Evolutionary conservation across 768 basidiomycete species (phyloP).

Genomic region (Suillus subluteus): DNA sequence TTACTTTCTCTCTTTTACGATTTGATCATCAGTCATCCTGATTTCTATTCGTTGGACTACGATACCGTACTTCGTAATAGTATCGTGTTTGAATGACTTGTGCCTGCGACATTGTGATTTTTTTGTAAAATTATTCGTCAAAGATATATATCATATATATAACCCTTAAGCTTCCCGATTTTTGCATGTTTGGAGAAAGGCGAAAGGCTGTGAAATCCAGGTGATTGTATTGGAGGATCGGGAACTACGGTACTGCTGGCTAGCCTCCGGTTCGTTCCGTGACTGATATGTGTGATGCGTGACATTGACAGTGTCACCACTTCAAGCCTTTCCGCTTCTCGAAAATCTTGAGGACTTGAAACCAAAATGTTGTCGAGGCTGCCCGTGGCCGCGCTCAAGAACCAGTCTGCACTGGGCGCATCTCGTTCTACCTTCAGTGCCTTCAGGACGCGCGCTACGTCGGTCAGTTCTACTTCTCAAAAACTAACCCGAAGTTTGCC

Average conservation of each 20-base stretch:
- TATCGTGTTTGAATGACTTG: conserved; percentile 5
- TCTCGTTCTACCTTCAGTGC: conserved; percentile 47
- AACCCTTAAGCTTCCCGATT: not conserved
- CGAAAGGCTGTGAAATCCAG: conserved; percentile 2
- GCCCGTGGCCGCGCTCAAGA: conserved; percentile 72
- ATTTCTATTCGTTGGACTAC: conserved; percentile 1
- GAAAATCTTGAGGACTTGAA: conserved; percentile 43
- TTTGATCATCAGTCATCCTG: not conserved
- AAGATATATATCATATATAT: not conserved
- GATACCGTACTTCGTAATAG: conserved; percentile 3
- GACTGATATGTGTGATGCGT: conserved; percentile 44
- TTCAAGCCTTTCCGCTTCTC: conserved; percentile 36
- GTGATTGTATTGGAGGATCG: conserved; percentile 10
- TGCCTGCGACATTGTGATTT: conserved; percentile 10
- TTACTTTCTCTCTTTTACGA: conserved; percentile 1
- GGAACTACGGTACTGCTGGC: conserved; percentile 19
- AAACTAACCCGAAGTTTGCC: conserved; percentile 21
- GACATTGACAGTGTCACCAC: conserved; percentile 41
- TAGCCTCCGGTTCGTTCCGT: conserved; percentile 56
- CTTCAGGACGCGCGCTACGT: conserved; percentile 48
- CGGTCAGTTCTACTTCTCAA: conserved; percentile 44
- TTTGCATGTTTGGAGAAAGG: not conserved
- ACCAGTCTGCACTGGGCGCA: conserved; percentile 50
- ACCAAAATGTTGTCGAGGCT: conserved; percentile 84
- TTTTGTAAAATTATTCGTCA: conserved; percentile 30